Base-by-base conservation (phyloP, 352 stramenopile species). In the Blastocystis sp. region DNA sequence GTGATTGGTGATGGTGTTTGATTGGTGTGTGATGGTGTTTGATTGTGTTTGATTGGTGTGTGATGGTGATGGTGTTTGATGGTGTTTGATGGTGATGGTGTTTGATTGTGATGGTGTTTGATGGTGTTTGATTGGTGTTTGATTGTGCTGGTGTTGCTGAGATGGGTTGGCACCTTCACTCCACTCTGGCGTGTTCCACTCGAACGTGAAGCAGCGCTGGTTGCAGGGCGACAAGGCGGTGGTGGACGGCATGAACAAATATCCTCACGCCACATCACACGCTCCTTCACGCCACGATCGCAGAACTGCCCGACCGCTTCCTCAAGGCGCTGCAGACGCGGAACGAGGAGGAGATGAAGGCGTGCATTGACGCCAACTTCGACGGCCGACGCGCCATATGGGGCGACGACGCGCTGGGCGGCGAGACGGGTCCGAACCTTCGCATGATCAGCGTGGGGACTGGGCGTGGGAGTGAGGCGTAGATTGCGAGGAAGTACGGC, bases 281-380 rank as follows among this genome's bases (percentile, higher is more conserved):
- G 17, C 64, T 89, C 48, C 77, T 90, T 66, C 68, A 89, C 42
- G 17, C 14, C 21, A 90, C 78, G 54, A 70, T 74, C 10, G 24
- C 87, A 3, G 89, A 57, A 1, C 62, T 92, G 1, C 64, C 74
- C 3, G 3, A 43, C 11, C 52, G 65, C 34, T 87, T 91, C 52
- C 6, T 64, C 21, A 4, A 61, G 38, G 21, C 17, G 59, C n/a
- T 77, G 40, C 9, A 82, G 34, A 40, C n/a, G 40, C 38, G 64
- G n/a, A 21, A 70, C 57, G 81, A 84, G 11, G 63, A 66, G 11
- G 28, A 11, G n/a, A 89, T 91, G 80, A 87, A 69, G 6, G 62
- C 45, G 0, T 87, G 91, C n/a, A 90, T 92, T 45, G 76, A 90
- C 19, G 65, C 68, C 3, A 92, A 92, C 66, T 92, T 92, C 43